Evolutionary conservation across 257 asterid species (phyloP).

Genomic region (Lycium ferocissimum): DNA sequence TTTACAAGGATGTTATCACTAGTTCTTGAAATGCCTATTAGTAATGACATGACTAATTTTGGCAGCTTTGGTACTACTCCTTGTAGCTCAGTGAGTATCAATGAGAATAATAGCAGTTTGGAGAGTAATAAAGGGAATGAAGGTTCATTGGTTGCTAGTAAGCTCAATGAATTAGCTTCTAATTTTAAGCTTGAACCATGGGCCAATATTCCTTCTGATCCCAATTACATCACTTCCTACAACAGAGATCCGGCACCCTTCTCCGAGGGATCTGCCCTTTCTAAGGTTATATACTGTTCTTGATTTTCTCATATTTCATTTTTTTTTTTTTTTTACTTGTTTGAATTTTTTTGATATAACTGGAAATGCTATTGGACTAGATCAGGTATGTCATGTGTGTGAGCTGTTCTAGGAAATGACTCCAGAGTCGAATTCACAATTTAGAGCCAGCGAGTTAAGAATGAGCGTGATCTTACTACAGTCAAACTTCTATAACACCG

Average conservation of each 20-base stretch:
- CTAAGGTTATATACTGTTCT: constrained; percentile 52
- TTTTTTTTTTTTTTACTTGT: not conserved
- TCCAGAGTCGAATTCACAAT: not conserved
- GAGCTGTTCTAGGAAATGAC: not conserved
- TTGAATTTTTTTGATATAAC: not conserved
- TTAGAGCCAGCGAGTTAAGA: not conserved
- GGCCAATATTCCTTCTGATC: constrained; percentile 36
- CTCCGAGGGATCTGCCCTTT: constrained; percentile 45
- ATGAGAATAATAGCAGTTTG: constrained; percentile 31
- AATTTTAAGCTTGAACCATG: constrained; percentile 11
- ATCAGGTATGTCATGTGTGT: not conserved
- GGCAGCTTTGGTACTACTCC: constrained; percentile 5
- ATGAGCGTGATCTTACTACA: not conserved
- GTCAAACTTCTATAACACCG: too few species aligned
- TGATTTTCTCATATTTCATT: constrained; percentile 24
- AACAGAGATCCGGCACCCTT: constrained; percentile 45
- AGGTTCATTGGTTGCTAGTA: constrained; percentile 32
- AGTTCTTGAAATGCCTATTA: constrained; percentile 45
- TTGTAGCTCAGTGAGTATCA: constrained; percentile 20
- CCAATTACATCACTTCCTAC: constrained; percentile 25
- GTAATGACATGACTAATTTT: not conserved
- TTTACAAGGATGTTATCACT: constrained; percentile 54
- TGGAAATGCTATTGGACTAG: constrained; percentile 34
- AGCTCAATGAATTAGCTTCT: constrained; percentile 9
- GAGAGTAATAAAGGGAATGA: constrained; percentile 30